phyloP scores from a whole-genome alignment of 306 rosid species.

The Dalbergia cultrata region DNA sequence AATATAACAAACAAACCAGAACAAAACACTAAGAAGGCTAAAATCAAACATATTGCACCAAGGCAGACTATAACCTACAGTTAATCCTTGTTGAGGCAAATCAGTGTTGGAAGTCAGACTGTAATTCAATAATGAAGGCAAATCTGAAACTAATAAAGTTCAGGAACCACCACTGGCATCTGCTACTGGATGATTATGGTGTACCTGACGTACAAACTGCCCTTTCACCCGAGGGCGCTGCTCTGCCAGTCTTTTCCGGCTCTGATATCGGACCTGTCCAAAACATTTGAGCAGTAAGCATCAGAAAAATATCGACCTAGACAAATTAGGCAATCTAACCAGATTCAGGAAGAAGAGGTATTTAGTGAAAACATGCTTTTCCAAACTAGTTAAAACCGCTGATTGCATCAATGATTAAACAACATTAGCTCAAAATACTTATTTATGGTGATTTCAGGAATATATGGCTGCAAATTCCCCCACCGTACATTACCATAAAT shows the following conservation, averaged over 20 bases:
- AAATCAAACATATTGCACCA: slow-evolving; percentile 43
- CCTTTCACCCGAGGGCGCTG: slow-evolving; percentile 85
- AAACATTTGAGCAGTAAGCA: slow-evolving; percentile 30
- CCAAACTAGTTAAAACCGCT: slow-evolving; percentile 10
- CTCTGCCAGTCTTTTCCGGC: slow-evolving; percentile 79
- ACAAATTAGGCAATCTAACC: slow-evolving; percentile 17
- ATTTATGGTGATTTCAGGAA: slow-evolving; percentile 23
- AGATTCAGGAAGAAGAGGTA: background rate
- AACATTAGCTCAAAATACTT: slow-evolving; percentile 9
- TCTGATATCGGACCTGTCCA: slow-evolving; percentile 77
- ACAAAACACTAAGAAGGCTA: slow-evolving; percentile 36
- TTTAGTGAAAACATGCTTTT: background rate
- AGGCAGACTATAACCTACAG: slow-evolving; percentile 40
- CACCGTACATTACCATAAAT: background rate
- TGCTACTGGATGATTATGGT: slow-evolving; percentile 43
- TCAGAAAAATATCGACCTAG: background rate
- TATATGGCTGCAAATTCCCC: slow-evolving; percentile 13
- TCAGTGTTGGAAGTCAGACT: slow-evolving; percentile 29
- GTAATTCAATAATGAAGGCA: slow-evolving; percentile 36
- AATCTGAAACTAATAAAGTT: slow-evolving; percentile 32
- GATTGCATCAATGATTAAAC: slow-evolving; percentile 9
- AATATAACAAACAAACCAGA: slow-evolving; percentile 39
- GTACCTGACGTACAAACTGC: slow-evolving; percentile 74
- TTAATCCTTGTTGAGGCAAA: slow-evolving; percentile 32
- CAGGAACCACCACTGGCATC: slow-evolving; percentile 54